Evolutionary conservation across 768 basidiomycete genomes (phyloP), one percentile per base, ranked within the genome.

Genomic region (Pleurotus pulmonarius): DNA sequence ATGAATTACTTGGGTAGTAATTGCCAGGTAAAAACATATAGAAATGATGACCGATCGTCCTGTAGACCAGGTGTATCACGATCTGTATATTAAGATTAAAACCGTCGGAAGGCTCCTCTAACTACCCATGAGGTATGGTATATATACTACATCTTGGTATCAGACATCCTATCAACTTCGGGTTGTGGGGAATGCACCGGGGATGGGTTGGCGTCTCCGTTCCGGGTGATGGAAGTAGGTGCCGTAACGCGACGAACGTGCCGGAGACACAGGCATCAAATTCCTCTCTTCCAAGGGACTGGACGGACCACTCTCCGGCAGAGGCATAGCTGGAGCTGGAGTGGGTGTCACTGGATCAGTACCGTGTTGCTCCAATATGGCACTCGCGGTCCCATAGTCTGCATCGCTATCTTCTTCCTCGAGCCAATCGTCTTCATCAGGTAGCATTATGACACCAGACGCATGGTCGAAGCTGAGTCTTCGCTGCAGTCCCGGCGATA

Each of bases 171-270:
- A 29, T 38, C 18, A 49, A 29, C 47, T 25, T 48, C 34, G 48
- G 5, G 46, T 49, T 20, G 37, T 26, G 5, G 80, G 81, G 61
- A 87, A 87, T 3, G 83, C 85, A 3, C 86, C 87, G 4, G 86
- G 87, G 56, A 87, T 74, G 0, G 69, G 64, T 59, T 79, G 77
- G 63, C 77, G 76, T 57, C 85, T 74, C 59, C 83, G 73, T 64
- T 94, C 92, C 0, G 92, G 92, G 68, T 92, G 92, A 67, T 92
- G 92, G 61, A 87, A 93, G 63, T 92, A 92, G 24, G 89, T 92
- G 34, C 83, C 81, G 67, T 90, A 87, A 25, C 88, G 75, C 60
- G 82, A 85, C 56, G 73, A 67, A 57, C 76, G 65, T 15, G 77
- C 72, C n/a, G 76, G 73, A 5, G 73, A 67, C 46, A 70, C 45